These are phyloP conservation scores for Lactifluus pinguis DNA, from an alignment of 768 basidiomycete genomes.

Conservation along the genomic window DNA sequence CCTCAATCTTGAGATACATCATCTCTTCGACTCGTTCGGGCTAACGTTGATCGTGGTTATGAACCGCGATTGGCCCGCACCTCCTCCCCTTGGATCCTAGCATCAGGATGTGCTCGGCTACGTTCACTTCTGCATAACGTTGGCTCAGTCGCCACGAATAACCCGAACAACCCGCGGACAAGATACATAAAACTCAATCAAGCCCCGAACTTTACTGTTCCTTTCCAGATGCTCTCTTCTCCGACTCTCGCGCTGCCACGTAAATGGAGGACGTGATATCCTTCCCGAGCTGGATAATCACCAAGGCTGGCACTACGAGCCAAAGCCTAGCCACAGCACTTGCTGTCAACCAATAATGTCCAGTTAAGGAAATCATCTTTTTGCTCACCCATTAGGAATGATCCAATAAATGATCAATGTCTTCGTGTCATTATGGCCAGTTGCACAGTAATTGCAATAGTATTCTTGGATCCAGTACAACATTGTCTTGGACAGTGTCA, in stretches of 20 bases:
- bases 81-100: neutral
- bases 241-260: conserved; percentile 21
- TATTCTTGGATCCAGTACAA: conserved; percentile 80
- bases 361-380: neutral
- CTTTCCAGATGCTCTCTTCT: conserved; percentile 29
- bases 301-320: conserved; percentile 61
- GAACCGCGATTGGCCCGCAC: neutral
- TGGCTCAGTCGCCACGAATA: conserved; percentile 6
- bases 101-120: neutral
- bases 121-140: neutral
- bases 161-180: neutral
- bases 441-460: conserved; percentile 60
- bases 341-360: neutral
- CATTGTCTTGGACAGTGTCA: conserved; percentile 80
- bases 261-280: conserved; percentile 46
- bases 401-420: conserved; percentile 56
- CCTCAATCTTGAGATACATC: neutral
- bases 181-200: neutral
- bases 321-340: conserved; percentile 45
- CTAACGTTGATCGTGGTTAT: neutral
- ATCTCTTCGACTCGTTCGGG: neutral
- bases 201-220: conserved; percentile 17
- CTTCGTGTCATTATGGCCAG: conserved; percentile 59
- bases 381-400: conserved; percentile 67
- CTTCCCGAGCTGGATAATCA: conserved; percentile 49